A percentile compares a stretch with the other conserved stretches of the same genome.
Evolutionary conservation across 2,329 filamentous ascomycete genomes (phyloP).

Genomic region (Aureobasidium sp.): DNA sequence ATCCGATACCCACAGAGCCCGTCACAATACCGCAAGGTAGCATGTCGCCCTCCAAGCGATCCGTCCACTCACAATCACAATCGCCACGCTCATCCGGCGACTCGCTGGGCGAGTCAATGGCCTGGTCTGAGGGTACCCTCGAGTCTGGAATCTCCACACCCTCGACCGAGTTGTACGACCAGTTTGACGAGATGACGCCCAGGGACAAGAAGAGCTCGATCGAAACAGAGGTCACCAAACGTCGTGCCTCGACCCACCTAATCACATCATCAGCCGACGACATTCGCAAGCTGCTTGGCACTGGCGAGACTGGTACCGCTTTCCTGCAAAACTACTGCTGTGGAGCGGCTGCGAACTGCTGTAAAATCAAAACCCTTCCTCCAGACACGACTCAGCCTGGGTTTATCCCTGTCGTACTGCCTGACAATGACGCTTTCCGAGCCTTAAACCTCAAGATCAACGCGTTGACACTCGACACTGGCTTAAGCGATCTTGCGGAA

Average conservation of each 20-base stretch:
- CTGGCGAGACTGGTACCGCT: constrained; percentile 49
- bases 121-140: constrained; percentile 31
- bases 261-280: constrained; percentile 52
- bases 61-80: constrained; percentile 15
- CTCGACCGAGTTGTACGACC: constrained; percentile 38
- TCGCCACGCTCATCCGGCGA: constrained; percentile 37
- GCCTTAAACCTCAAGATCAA: constrained; percentile 71
- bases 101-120: constrained; percentile 32
- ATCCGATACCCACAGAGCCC: constrained; percentile 41
- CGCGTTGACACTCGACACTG: constrained; percentile 61
- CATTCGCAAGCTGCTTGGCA: constrained; percentile 51
- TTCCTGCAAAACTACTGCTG: constrained; percentile 58
- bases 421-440: constrained; percentile 78
- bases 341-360: constrained; percentile 53
- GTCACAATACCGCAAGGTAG: constrained; percentile 19
- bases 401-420: constrained; percentile 46
- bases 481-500: constrained; percentile 63
- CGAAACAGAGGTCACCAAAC: constrained; percentile 18
- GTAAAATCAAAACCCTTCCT: constrained; percentile 50
- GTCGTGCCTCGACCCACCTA: constrained; percentile 63
- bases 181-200: constrained; percentile 35
- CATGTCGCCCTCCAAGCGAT: constrained; percentile 10
- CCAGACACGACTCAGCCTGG: constrained; percentile 39
- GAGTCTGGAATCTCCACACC: constrained; percentile 38
- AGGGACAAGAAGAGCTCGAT: not conserved